Evolutionary conservation across 495 filamentous ascomycete genomes (phyloP).

Genomic region (Durotheca rogersii): DNA sequence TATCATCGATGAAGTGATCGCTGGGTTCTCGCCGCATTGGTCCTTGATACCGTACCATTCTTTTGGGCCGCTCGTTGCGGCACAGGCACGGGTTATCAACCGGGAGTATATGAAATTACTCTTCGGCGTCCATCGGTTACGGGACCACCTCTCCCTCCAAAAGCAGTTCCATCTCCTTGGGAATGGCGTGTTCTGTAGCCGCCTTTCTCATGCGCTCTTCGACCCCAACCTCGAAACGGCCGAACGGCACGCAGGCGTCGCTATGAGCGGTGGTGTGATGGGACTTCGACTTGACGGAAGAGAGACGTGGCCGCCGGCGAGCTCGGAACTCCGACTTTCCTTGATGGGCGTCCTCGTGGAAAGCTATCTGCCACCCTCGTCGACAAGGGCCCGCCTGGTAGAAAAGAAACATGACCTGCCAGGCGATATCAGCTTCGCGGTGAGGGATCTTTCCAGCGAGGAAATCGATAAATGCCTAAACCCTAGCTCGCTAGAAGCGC

Average conservation of each 20-base stretch:
- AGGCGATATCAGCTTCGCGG: constrained; percentile 79
- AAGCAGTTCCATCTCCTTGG: constrained; percentile 79
- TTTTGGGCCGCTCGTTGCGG: constrained; percentile 68
- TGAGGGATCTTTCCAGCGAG: constrained; percentile 73
- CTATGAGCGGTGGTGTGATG: constrained; percentile 69
- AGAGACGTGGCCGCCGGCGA: constrained; percentile 87
- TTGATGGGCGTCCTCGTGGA: constrained; percentile 85
- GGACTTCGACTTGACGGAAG: constrained; percentile 76
- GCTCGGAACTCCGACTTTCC: constrained; percentile 83
- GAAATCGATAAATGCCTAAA: constrained; percentile 80
- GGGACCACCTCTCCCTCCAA: constrained; percentile 75
- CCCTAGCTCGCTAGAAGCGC: constrained; percentile 73
- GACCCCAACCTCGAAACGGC: constrained; percentile 79
- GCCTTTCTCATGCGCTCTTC: constrained; percentile 81
- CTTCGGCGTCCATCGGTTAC: constrained; percentile 71
- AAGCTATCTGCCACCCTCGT: constrained; percentile 50
- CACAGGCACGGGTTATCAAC: constrained; percentile 76
- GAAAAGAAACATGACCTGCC: constrained; percentile 60
- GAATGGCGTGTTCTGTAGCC: constrained; percentile 77
- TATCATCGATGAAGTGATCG: constrained; percentile 5
- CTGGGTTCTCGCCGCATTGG: constrained; percentile 66
- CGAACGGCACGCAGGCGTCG: constrained; percentile 66
- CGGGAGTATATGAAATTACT: constrained; percentile 74
- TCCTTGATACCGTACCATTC: constrained; percentile 71
- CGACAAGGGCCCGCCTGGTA: background rate